Evolutionary conservation across 2,329 filamentous ascomycete genomes (phyloP), one percentile per base, ranked within the genome.

Genomic region (Chaetomium sp.): DNA sequence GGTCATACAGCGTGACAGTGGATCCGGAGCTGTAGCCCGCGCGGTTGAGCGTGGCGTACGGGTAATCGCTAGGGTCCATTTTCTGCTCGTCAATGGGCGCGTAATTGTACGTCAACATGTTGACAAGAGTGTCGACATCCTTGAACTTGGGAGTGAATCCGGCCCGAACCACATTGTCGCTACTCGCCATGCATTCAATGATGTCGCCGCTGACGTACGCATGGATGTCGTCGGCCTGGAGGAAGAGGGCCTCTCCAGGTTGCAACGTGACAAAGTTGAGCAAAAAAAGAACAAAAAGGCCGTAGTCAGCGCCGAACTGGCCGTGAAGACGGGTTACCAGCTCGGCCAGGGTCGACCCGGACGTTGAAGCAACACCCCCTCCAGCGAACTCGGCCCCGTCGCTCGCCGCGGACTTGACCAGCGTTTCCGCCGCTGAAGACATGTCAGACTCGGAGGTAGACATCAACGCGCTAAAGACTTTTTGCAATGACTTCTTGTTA

Each of bases 121-220:
- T 80, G 37, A 92, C 90, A 9, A 99, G 79, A 0, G 91, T 97
- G 53, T 85, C 75, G 27, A 97, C 89, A 65, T 99, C 94, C 75
- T 97, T 96, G 80, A 96, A 99, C 71, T 99, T 99, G 54, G 94
- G 94, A 0, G 94, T 99, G 72, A 99, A 94, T 44, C 94, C 94
- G 0, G 94, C 94, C 54, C 94, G 90, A 51, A 99, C 91, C 38
- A 99, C 94, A 63, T 99, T 99, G 79, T 99, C 94, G n/a, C 89
- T 95, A 7, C 90, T 87, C 0, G 94, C 94, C 94, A 99, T 99
- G 77, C 94, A 99, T 74, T 99, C 94, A 69, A 99, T 91, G 64
- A 99, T 96, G 68, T 99, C 92, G 57, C 89, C 89, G 2, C 86
- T 89, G 44, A 95, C 74, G 71, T 99, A 99, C 49, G 94, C 94